A percentile compares a stretch with the other conserved stretches of the same genome.
phyloP scores from a whole-genome alignment of 1,284 basidiomycete species.

The Porodaedalea pini region DNA sequence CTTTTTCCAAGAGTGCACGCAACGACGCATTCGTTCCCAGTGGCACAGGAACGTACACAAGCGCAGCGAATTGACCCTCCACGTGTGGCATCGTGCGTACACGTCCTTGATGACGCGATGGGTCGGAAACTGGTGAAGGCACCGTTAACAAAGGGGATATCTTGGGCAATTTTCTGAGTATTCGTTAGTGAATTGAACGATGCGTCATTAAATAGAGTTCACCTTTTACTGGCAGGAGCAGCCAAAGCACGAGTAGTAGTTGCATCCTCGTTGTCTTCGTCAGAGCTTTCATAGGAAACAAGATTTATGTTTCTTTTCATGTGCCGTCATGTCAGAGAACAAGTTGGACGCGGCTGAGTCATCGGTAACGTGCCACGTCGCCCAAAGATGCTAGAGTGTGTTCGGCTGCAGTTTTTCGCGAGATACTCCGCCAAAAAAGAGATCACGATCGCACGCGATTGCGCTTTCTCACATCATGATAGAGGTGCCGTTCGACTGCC shows the following conservation, averaged over 20 bases:
- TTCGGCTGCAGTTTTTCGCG: not conserved
- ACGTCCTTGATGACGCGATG: conserved; percentile 75
- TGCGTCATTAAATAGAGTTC: not conserved
- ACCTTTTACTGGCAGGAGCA: not conserved
- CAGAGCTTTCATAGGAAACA: conserved; percentile 19
- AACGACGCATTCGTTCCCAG: conserved; percentile 42
- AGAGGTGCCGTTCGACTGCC: too few relatives aligned
- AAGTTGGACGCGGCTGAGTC: not conserved
- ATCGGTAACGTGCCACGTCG: not conserved
- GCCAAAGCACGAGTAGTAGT: not conserved
- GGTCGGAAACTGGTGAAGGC: conserved; percentile 54
- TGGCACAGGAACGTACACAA: conserved; percentile 66
- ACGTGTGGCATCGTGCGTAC: conserved; percentile 67
- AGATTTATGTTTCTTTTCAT: conserved; percentile 18
- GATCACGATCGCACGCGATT: too few relatives aligned
- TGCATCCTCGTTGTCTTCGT: conserved; percentile 10
- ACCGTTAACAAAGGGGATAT: conserved; percentile 48
- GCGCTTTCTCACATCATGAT: too few relatives aligned
- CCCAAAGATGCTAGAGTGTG: not conserved
- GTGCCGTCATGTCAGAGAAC: not conserved
- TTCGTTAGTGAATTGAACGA: not conserved
- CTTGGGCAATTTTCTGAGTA: conserved; percentile 54
- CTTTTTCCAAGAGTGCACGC: conserved; percentile 45
- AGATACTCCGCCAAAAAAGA: too few relatives aligned
- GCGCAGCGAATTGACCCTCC: conserved; percentile 74